These are phyloP conservation scores for Eleusine indica DNA, from an alignment of 176 grass and related monocot genomes.

Conservation along the genomic window DNA sequence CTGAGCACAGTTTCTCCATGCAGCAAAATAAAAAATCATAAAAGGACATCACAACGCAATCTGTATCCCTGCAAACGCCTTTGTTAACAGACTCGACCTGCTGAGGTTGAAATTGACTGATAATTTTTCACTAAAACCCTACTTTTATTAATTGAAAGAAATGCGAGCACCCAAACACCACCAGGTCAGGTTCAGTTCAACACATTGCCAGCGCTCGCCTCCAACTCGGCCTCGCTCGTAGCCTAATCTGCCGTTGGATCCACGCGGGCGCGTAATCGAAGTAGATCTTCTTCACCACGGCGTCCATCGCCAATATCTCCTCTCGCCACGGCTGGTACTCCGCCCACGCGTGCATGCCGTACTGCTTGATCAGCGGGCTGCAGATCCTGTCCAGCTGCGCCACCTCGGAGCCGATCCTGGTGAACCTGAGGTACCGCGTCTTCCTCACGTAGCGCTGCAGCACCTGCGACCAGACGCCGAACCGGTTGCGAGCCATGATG, in stretches of 20 bases:
- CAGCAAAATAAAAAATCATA: conserved; percentile 12
- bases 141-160: too few relatives aligned
- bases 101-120: too few relatives aligned
- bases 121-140: too few relatives aligned
- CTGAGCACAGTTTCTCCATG: conserved; percentile 54
- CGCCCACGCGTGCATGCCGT: background rate
- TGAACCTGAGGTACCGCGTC: background rate
- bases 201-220: background rate
- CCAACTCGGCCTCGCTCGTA: background rate
- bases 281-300: background rate
- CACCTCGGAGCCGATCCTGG: background rate
- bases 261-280: background rate
- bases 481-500: background rate
- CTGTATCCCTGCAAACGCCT: too few relatives aligned
- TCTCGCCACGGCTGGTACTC: background rate
- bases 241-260: background rate
- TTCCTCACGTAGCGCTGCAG: background rate
- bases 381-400: background rate
- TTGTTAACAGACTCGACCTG: too few relatives aligned
- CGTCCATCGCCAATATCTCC: background rate
- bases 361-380: background rate
- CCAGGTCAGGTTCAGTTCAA: too few relatives aligned
- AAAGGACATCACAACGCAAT: too few relatives aligned
- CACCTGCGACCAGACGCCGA: background rate
- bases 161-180: too few relatives aligned